Conservation (phyloP, 192 early-diverging fungal genomes). For the Coemansia sp. region DNA sequence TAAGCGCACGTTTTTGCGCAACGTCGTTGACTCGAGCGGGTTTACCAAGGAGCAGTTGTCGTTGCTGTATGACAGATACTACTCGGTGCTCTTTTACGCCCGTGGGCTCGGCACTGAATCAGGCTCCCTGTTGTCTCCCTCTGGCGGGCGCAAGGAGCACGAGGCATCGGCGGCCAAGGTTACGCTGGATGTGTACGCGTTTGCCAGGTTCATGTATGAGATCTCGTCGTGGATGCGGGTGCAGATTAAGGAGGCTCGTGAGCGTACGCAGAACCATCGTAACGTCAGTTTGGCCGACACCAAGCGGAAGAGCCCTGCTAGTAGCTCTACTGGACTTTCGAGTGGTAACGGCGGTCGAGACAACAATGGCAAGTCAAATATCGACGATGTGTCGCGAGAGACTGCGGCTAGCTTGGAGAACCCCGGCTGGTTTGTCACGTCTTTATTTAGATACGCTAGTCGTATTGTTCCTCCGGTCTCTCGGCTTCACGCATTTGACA, state of each 20-base stretch:
- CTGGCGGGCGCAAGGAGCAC: conserved; percentile 22
- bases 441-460: conserved; percentile 48
- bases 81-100: conserved; percentile 73
- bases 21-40: conserved; percentile 69
- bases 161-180: conserved; percentile 41
- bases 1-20: conserved; percentile 86
- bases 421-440: conserved; percentile 55
- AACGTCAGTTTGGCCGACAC: conserved; percentile 29
- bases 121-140: background rate
- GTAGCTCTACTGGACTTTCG: background rate
- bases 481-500: conserved; percentile 21
- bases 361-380: conserved; percentile 12
- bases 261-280: conserved; percentile 47
- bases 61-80: conserved; percentile 89
- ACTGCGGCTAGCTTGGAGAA: conserved; percentile 41
- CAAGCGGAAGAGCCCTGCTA: conserved; percentile 3
- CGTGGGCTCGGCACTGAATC: conserved; percentile 1
- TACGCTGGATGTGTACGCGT: conserved; percentile 69
- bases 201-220: conserved; percentile 75
- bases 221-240: conserved; percentile 68
- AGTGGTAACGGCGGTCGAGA: background rate
- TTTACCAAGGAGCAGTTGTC: conserved; percentile 88
- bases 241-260: conserved; percentile 51
- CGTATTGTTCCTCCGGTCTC: conserved; percentile 35
- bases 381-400: conserved; percentile 40